phyloP scores from a whole-genome alignment of 2,329 filamentous ascomycete genomes.

The Aspergillus quadrilineatus region DNA sequence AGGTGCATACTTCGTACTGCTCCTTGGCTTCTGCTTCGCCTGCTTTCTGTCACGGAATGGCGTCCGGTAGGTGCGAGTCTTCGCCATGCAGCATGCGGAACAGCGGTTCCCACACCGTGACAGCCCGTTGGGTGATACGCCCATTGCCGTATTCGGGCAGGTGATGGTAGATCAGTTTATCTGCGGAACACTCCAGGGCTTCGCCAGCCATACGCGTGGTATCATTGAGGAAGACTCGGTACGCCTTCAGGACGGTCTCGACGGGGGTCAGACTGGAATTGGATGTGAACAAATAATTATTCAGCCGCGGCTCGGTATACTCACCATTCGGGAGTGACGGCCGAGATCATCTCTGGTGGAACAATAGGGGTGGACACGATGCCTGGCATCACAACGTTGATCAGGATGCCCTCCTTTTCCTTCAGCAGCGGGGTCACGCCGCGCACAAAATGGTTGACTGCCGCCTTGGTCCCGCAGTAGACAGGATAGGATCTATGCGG shows the following conservation, averaged over 20 bases:
- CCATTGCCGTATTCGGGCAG: slow-evolving; percentile 44
- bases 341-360: slow-evolving; percentile 46
- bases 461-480: slow-evolving; percentile 55
- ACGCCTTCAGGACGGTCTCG: slow-evolving; percentile 48
- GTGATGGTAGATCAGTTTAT: slow-evolving; percentile 43
- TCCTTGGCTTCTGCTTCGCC: slow-evolving; percentile 6
- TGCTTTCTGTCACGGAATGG: slow-evolving; percentile 26
- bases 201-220: slow-evolving; percentile 43
- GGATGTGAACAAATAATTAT: neutral
- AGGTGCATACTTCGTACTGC: too few species aligned
- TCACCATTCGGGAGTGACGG: slow-evolving; percentile 38
- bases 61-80: slow-evolving; percentile 41
- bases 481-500: slow-evolving; percentile 49
- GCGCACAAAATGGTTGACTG: slow-evolving; percentile 45
- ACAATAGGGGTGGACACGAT: slow-evolving; percentile 49
- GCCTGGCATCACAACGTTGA: slow-evolving; percentile 52
- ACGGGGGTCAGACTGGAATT: slow-evolving; percentile 40
- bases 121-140: slow-evolving; percentile 41
- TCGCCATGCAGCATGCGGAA: slow-evolving; percentile 49
- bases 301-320: neutral
- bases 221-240: slow-evolving; percentile 49
- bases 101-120: slow-evolving; percentile 51
- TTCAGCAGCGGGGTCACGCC: slow-evolving; percentile 41
- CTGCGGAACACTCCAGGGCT: slow-evolving; percentile 46
- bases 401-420: slow-evolving; percentile 49